Base-by-base conservation (phyloP, 192 early-diverging fungal species). In the Kappamyces sp. region DNA sequence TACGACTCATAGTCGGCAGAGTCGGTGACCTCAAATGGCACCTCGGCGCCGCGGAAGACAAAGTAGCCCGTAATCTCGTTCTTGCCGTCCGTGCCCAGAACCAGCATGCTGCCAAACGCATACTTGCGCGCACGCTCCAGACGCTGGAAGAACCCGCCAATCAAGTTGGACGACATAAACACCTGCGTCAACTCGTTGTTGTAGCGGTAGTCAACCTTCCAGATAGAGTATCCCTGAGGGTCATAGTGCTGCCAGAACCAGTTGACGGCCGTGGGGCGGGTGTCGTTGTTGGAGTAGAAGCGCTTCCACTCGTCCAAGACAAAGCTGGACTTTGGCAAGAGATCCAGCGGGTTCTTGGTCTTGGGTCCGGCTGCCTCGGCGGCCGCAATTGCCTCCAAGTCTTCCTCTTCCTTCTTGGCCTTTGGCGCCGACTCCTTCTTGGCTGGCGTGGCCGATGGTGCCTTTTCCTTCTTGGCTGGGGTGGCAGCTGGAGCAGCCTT, bases 201-300 rank as follows among this genome's bases (percentile, higher is more conserved):
- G 86, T 96, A 96, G 78, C 93, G 93, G 87, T 94, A 96, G 64
- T 88, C 84, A 50, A 89, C 87, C 73, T 86, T 85, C 84, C 85
- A 96, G 79, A 96, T 77, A 43, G 91, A 90, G 87, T 82, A 96
- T 66, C 91, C 92, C 46, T 86, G 70, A 41, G 87, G 66, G 71
- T 97, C 92, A 65, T 69, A 87, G 74, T 94, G 74, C 77, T 90
- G 74, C 93, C 93, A 97, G 75, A 97, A 90, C 89, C 89, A 97
- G 73, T 93, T 77, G 69, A 87, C 76, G 63, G 93, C 93, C 46
- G 74, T 80, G 50, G 87, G 86, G 63, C 77, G 74, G 66, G 91
- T 91, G 51, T 92, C 84, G 78, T 93, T 91, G 87, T 97, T 97
- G 53, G 92, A 94, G 85, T 97, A 97, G 75, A 90, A 85, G 58